These are phyloP conservation scores for Dioszegia hungarica DNA, from an alignment of 768 basidiomycete genomes.

Conservation along the genomic window DNA sequence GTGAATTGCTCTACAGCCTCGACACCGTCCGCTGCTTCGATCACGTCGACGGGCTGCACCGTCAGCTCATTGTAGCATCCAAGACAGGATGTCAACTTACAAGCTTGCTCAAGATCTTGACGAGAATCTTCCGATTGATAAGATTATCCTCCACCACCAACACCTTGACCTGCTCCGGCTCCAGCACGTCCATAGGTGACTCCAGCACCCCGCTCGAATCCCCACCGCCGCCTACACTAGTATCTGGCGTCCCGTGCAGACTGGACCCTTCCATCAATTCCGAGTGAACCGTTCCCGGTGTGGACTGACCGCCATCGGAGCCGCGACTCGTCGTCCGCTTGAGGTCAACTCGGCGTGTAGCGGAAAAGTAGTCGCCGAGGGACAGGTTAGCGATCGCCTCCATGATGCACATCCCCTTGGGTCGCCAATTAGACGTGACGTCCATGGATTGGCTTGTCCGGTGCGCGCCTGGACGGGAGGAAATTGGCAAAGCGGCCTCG, in stretches of 20 bases:
- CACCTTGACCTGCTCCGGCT: conserved; percentile 21
- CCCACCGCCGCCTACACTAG: neutral
- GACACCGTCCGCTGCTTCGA: conserved; percentile 39
- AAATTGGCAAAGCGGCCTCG: neutral
- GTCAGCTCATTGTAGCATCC: neutral
- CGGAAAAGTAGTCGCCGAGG: conserved; percentile 40
- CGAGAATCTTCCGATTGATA: conserved; percentile 33
- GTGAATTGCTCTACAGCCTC: conserved; percentile 35
- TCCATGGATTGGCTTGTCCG: neutral
- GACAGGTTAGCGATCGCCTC: conserved; percentile 31
- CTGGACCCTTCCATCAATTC: neutral
- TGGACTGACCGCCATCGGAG: neutral
- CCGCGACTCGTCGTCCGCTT: neutral
- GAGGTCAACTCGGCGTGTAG: neutral
- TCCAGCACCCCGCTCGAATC: neutral
- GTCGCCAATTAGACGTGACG: conserved; percentile 13
- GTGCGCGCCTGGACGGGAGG: neutral
- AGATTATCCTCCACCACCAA: conserved; percentile 44
- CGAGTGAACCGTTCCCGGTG: neutral
- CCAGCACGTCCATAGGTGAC: neutral
- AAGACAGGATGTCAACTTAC: conserved; percentile 9
- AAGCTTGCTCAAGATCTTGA: conserved; percentile 28
- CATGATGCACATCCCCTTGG: conserved; percentile 18
- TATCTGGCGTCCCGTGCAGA: neutral
- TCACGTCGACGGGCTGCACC: conserved; percentile 22